These are phyloP conservation scores for Pyricularia grisea DNA, from an alignment of 2,329 filamentous ascomycete species.

Conservation along the genomic window DNA sequence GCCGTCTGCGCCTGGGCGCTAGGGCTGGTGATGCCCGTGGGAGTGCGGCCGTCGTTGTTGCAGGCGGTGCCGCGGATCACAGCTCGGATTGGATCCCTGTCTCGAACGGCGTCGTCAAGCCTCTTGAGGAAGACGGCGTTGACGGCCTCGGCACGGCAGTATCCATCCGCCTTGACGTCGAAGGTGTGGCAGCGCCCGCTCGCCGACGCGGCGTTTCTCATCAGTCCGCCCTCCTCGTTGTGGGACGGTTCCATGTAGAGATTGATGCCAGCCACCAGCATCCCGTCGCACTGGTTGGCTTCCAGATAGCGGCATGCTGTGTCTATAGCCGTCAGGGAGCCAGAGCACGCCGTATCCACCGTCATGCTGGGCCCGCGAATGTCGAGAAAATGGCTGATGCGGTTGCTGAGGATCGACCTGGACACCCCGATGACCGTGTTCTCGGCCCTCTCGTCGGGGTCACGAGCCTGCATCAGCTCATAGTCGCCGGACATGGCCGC, in stretches of 20 bases:
- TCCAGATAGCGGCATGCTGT: not conserved
- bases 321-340: slow-evolving; percentile 19
- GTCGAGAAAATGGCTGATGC: slow-evolving; percentile 25
- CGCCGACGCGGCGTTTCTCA: slow-evolving; percentile 11
- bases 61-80: slow-evolving; percentile 21
- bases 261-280: slow-evolving; percentile 1
- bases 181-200: slow-evolving; percentile 19
- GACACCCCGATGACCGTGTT: not conserved
- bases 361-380: slow-evolving; percentile 24
- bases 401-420: slow-evolving; percentile 19
- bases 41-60: slow-evolving; percentile 27
- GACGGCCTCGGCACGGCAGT: slow-evolving; percentile 33
- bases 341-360: slow-evolving; percentile 28
- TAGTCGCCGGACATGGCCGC: slow-evolving; percentile 2
- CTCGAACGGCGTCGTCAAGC: slow-evolving; percentile 28
- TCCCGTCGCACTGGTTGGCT: slow-evolving; percentile 5
- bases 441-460: not conserved
- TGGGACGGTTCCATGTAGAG: not conserved
- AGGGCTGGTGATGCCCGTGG: slow-evolving; percentile 17
- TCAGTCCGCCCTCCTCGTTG: slow-evolving; percentile 7
- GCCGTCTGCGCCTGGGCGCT: slow-evolving; percentile 16
- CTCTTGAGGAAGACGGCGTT: slow-evolving; percentile 30
- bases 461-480: not conserved
- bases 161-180: slow-evolving; percentile 32
- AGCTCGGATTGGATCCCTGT: slow-evolving; percentile 27